phyloP scores from a whole-genome alignment of 1,284 basidiomycete genomes.

The Rhodotorula sp. region DNA sequence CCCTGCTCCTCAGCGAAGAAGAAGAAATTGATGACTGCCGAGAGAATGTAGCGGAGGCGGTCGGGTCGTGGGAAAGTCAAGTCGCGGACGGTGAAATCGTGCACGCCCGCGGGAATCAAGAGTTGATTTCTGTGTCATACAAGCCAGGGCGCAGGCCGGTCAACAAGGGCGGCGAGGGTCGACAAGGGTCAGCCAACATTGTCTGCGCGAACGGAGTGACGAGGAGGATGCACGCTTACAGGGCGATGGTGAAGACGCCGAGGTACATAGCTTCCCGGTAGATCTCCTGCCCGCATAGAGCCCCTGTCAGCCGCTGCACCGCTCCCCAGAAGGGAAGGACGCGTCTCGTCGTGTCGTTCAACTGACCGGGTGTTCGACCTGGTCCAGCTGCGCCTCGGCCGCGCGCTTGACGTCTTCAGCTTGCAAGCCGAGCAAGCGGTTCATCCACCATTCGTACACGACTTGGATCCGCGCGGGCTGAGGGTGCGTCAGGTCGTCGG shows the following conservation, averaged over 20 bases:
- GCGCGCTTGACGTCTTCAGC: conserved; percentile 31
- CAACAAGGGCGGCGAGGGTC: background rate
- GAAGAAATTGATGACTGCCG: conserved; percentile 87
- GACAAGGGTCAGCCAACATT: background rate
- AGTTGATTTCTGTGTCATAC: conserved; percentile 39
- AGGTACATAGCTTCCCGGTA: conserved; percentile 38
- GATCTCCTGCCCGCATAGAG: conserved; percentile 20
- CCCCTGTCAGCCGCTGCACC: background rate
- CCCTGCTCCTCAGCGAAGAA: conserved; percentile 75
- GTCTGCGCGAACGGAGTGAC: background rate
- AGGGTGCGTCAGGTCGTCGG: conserved; percentile 35
- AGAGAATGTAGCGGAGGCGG: conserved; percentile 69
- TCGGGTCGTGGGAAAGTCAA: conserved; percentile 67
- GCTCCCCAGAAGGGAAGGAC: background rate
- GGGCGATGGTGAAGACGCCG: conserved; percentile 30
- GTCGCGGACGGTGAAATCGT: conserved; percentile 73
- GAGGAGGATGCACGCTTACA: conserved; percentile 12
- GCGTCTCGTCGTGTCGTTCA: background rate
- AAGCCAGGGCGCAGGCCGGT: background rate
- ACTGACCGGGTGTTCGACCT: conserved; percentile 35
- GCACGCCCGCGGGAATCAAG: conserved; percentile 59
- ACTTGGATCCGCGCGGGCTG: conserved; percentile 27
- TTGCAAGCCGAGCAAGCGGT: conserved; percentile 18
- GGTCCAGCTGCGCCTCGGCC: conserved; percentile 33
- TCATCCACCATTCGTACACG: conserved; percentile 37